Percentiles rank a stretch among this genome's conserved stretches.
Evolutionary conservation across 371 early-diverging fungal species (phyloP).

Genomic region (Mucor piriformis): DNA sequence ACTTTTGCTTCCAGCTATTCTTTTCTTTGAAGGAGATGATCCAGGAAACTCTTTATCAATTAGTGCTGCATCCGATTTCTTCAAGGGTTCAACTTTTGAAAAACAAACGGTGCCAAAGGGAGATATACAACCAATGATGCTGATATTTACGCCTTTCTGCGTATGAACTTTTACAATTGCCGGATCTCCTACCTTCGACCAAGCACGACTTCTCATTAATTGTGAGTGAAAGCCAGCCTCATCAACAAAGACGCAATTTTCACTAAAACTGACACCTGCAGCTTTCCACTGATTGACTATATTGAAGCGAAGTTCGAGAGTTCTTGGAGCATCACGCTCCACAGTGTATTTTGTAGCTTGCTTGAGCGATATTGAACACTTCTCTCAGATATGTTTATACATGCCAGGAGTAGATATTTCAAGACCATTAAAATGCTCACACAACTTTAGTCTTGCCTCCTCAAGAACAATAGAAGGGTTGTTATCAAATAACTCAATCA

Average conservation of each 20-base stretch:
- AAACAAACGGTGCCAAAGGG: not conserved
- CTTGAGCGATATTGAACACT: constrained; percentile 17
- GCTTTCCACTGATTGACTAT: not conserved
- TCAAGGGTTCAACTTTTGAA: constrained; percentile 17
- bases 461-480: constrained; percentile 21
- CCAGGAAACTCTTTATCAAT: constrained; percentile 17
- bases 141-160: constrained; percentile 17
- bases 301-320: not conserved
- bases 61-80: constrained; percentile 14
- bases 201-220: constrained; percentile 23
- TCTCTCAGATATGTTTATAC: constrained; percentile 26
- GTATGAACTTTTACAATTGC: constrained; percentile 18
- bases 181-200: constrained; percentile 16
- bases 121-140: constrained; percentile 13
- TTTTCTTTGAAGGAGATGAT: constrained; percentile 13
- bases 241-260: constrained; percentile 4
- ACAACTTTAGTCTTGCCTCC: constrained; percentile 15
- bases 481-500: constrained; percentile 14
- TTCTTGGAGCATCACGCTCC: constrained; percentile 6
- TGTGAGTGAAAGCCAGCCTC: constrained; percentile 21
- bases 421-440: constrained; percentile 7
- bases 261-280: not conserved
- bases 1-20: constrained; percentile 19
- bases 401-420: not conserved
- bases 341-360: constrained; percentile 15